Evolutionary conservation across 2,329 filamentous ascomycete genomes (phyloP), one percentile per base, ranked within the genome.

Genomic region (Paramyrothecium roridum): DNA sequence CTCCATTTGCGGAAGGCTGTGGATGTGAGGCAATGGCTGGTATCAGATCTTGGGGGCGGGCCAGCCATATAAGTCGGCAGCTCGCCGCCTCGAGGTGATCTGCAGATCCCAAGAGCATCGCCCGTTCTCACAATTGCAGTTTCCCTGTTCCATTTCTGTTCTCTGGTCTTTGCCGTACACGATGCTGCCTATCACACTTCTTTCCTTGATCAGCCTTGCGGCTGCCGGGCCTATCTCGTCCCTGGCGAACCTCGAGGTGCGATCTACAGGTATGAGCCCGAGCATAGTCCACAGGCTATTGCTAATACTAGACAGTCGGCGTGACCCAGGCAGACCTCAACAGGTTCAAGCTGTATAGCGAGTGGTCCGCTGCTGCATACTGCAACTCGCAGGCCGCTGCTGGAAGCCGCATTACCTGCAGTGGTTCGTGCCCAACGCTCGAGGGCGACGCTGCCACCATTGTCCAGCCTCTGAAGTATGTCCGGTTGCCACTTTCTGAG

Each of bases 341-440:
- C 56, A 72, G 70, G 55, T 70, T 84, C 58, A 63, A 73, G 52
- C 78, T 79, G 63, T 84, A 76, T 60, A 71, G 75, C 30, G 76
- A 85, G 66, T 82, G 82, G 60, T 69, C 81, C 3, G 76, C 71
- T 2, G 78, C 81, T 3, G 71, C 77, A 3, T 83, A 83, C 67
- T 85, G 82, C 72, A 84, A 84, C 67, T 73, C 67, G 52, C 65
- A 75, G 3, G 68, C 63, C 12, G 43, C 67, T 2, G 60, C 71
- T 1, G 78, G 79, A 30, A 60, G 72, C 10, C 48, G 59, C 17
- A 61, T 85, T 20, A 67, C 65, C 40, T 85, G 82, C n/a, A 64
- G 68, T 11, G 59, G 69, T 52, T 69, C 66, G 49, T 85, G 83
- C 57, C 71, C 76, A 2, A 64, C 69, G 13, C 71, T 83, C 26